These are phyloP conservation scores for Candida oleophila DNA, from an alignment of 805 yeast species.

Conservation along the genomic window DNA sequence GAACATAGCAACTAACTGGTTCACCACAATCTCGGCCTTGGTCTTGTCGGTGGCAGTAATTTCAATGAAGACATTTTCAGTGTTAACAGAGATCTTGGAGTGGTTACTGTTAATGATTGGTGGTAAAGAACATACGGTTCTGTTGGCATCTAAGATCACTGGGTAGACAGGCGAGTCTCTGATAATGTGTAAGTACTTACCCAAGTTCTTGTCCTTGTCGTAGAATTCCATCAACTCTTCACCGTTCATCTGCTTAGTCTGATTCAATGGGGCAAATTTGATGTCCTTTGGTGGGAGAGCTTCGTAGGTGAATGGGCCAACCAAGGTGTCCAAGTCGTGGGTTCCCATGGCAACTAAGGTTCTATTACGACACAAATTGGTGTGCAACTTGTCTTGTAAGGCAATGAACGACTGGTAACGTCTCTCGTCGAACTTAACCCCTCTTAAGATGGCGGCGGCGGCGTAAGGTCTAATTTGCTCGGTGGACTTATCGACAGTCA, in stretches of 20 bases:
- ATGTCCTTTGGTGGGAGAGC: conserved; percentile 78
- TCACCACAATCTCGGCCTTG: conserved; percentile 88
- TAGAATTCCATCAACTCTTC: conserved; percentile 82
- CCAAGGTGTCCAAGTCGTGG: conserved; percentile 81
- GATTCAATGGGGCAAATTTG: conserved; percentile 73
- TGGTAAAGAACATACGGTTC: conserved; percentile 86
- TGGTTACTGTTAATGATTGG: conserved; percentile 94
- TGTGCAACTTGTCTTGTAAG: conserved; percentile 92
- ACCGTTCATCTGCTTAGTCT: conserved; percentile 69
- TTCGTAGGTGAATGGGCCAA: conserved; percentile 83
- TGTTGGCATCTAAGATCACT: conserved; percentile 74
- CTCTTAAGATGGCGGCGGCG: conserved; percentile 90
- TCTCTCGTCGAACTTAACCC: conserved; percentile 76
- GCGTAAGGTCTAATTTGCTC: conserved; percentile 84
- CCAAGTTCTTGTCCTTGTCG: conserved; percentile 85
- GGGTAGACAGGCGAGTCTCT: conserved; percentile 89
- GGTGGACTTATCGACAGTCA: conserved; percentile 77
- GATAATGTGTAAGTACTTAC: conserved; percentile 85
- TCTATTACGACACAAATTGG: conserved; percentile 95
- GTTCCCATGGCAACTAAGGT: conserved; percentile 98
- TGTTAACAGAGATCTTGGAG: conserved; percentile 81
- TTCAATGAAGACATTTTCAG: conserved; percentile 88
- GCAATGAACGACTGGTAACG: conserved; percentile 93
- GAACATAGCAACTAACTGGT: conserved; percentile 94
- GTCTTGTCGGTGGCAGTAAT: conserved; percentile 94